Conservation (phyloP, 2,329 filamentous ascomycete species). For the Penicillium sp. region DNA sequence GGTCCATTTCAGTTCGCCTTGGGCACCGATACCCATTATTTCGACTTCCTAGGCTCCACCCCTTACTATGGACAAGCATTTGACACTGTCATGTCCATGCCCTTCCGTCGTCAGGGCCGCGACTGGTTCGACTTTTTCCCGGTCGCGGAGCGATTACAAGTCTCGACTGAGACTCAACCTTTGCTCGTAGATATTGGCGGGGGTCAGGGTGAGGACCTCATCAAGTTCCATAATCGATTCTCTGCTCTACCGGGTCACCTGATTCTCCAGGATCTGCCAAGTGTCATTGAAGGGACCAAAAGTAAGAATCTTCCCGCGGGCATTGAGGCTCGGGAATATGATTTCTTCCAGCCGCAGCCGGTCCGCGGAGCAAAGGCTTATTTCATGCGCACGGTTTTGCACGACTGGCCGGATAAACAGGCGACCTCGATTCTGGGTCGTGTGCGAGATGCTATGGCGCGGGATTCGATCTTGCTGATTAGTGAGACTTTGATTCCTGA, state of each 20-base stretch:
- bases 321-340: constrained; percentile 8
- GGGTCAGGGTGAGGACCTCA: constrained; percentile 14
- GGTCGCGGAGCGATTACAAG: constrained; percentile 5
- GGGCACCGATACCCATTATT: constrained; percentile 15
- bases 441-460: constrained; percentile 6
- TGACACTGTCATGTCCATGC: constrained; percentile 18
- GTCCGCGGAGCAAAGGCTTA: constrained; percentile 21
- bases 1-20: constrained; percentile 18
- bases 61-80: constrained; percentile 18
- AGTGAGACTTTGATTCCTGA: constrained; percentile 14
- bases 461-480: constrained; percentile 12
- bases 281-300: constrained; percentile 4
- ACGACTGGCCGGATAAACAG: constrained; percentile 28
- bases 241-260: constrained; percentile 8
- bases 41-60: constrained; percentile 13
- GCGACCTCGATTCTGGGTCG: constrained; percentile 16
- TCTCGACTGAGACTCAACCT: constrained; percentile 4
- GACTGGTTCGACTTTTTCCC: constrained; percentile 16
- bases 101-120: constrained; percentile 11
- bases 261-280: constrained; percentile 16
- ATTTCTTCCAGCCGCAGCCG: constrained; percentile 18
- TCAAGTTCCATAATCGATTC: constrained; percentile 13
- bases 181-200: constrained; percentile 18
- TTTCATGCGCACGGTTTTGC: constrained; percentile 26
- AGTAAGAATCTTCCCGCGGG: background rate